Conservation (phyloP, 495 filamentous ascomycete species). For the Polyplosphaeria fusca region DNA sequence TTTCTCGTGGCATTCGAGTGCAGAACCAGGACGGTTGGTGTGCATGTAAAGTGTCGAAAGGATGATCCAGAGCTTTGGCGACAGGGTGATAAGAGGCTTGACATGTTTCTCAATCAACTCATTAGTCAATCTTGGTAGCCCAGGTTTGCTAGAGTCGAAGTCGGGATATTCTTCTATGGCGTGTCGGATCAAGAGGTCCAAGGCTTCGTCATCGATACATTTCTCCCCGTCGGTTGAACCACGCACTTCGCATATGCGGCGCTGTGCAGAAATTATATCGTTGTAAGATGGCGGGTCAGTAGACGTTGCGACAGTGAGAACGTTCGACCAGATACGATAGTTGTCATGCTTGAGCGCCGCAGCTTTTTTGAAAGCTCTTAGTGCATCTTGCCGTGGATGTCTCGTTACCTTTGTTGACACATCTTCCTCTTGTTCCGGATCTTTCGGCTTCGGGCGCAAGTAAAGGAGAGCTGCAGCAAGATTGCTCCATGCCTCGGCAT, state of each 20-base stretch:
- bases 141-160: conserved; percentile 36
- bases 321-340: conserved; percentile 93
- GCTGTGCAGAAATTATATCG: conserved; percentile 70
- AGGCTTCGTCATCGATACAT: conserved; percentile 69
- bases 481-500: conserved; percentile 93
- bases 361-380: conserved; percentile 79
- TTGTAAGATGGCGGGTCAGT: conserved; percentile 68
- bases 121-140: conserved; percentile 55
- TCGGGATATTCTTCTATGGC: conserved; percentile 43
- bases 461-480: conserved; percentile 75
- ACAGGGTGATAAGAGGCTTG: conserved; percentile 77
- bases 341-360: conserved; percentile 75
- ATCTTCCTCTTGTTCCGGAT: conserved; percentile 31
- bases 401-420: conserved; percentile 34
- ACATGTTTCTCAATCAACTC: conserved; percentile 68
- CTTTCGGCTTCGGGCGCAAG: conserved; percentile 23
- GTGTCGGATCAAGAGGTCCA: conserved; percentile 69
- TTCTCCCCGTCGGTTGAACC: conserved; percentile 64
- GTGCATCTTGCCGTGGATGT: conserved; percentile 63
- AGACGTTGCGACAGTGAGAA: conserved; percentile 78
- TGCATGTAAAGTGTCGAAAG: conserved; percentile 68
- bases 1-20: conserved; percentile 80
- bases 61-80: conserved; percentile 70
- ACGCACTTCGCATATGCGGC: conserved; percentile 72
- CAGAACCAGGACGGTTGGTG: conserved; percentile 61